phyloP scores from a whole-genome alignment of 306 rosid species.

The Oemleria cerasiformis region DNA sequence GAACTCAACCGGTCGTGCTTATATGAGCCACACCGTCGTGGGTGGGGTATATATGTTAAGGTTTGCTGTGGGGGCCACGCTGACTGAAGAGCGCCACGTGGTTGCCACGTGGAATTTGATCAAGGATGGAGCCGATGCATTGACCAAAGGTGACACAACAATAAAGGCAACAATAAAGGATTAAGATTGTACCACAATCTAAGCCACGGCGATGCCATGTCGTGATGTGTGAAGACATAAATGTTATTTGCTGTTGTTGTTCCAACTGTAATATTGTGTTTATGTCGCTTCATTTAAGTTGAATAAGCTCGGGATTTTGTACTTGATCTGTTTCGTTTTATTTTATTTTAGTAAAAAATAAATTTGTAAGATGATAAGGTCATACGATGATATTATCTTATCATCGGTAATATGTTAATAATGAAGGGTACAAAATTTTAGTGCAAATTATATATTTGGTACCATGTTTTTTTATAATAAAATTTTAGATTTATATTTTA shows the following conservation, averaged over 20 bases:
- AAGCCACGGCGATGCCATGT: too few relatives aligned
- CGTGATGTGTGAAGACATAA: neutral
- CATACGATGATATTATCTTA: too few relatives aligned
- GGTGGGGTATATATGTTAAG: slow-evolving; percentile 34
- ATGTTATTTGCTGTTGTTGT: neutral
- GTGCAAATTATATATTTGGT: too few relatives aligned
- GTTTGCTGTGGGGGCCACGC: slow-evolving; percentile 34
- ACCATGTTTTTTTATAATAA: too few relatives aligned
- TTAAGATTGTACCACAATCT: too few relatives aligned
- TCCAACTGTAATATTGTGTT: neutral
- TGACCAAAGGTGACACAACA: neutral
- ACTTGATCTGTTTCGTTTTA: too few relatives aligned
- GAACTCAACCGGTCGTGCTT: slow-evolving; percentile 26
- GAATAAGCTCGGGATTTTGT: neutral
- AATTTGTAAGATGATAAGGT: too few relatives aligned
- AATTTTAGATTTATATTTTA: too few relatives aligned
- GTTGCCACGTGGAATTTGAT: slow-evolving; percentile 32
- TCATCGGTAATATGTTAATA: too few relatives aligned
- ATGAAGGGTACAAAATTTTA: too few relatives aligned
- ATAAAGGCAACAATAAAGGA: too few relatives aligned
- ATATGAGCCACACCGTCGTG: slow-evolving; percentile 36
- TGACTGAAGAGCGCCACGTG: slow-evolving; percentile 33
- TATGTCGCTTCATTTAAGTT: neutral
- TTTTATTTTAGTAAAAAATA: too few relatives aligned
- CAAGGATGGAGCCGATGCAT: slow-evolving; percentile 24